Evolutionary conservation across 2,329 filamentous ascomycete species (phyloP), one percentile per base, ranked within the genome.

Genomic region (Phaeosphaeria sp.): DNA sequence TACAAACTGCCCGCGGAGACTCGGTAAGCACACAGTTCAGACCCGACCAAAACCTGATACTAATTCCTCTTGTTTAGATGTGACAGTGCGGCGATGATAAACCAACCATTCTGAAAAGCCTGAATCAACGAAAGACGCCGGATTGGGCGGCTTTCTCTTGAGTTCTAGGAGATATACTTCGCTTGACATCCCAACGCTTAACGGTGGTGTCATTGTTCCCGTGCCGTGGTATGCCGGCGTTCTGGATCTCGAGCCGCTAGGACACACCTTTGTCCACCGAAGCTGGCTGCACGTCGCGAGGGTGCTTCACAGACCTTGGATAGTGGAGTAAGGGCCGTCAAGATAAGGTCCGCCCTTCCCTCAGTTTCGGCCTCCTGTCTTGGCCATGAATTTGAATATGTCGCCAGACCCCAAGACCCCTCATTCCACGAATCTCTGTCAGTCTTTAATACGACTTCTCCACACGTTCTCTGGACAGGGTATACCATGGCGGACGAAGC

Each of bases 81-180:
- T 36, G 62, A 64, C 49, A 55, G 53, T 52, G 62, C 59, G 30
- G 57, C 51, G 18, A 55, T 60, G 50, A 60, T 64, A 15, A 55
- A 60, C 55, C 57, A 59, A 27, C 39, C 46, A 2, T 59, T 42
- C 20, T 55, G 21, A 13, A 13, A 3, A 36, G 15, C 30, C 30
- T 36, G 30, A 36, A 7, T n/a, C n/a, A n/a, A n/a, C n/a, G n/a
- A 3, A 36, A 13, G 11, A 13, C 11, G 3, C 30, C 30, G 3
- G 11, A 6, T 36, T 3, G 6, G 30, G 30, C 11, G 3, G 30
- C 30, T 13, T 47, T 11, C 21, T 20, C 20, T 20, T 11, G 27
- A 30, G 15, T 18, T 27, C n/a, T 20, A 13, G 30, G 15, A 36
- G 30, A 13, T 3, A 36, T 3, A 7, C n/a, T 20, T 46, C 20